These are phyloP conservation scores for Phytomonas serpens DNA, from an alignment of 208 protist species.

Conservation along the genomic window DNA sequence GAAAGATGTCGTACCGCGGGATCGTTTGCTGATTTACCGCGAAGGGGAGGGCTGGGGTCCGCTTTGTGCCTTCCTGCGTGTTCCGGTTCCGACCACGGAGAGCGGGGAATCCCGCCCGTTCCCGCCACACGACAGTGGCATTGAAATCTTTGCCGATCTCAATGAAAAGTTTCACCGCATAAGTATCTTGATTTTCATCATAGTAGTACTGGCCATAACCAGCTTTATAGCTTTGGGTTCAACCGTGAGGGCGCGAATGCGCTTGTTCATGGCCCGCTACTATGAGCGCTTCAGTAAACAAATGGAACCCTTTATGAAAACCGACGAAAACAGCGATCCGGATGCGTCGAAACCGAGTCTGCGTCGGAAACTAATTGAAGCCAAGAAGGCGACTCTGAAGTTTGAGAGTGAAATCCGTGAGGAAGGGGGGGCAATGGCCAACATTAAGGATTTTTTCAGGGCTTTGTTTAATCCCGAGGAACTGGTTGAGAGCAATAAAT, in stretches of 20 bases:
- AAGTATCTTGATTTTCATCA: slow-evolving; percentile 20
- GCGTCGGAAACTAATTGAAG: slow-evolving; percentile 32
- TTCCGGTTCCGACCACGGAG: slow-evolving; percentile 25
- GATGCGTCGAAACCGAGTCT: slow-evolving; percentile 22
- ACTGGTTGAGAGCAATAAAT: not conserved
- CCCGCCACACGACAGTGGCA: slow-evolving; percentile 27
- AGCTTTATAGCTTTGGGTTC: slow-evolving; percentile 1
- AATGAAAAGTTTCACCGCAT: slow-evolving; percentile 25
- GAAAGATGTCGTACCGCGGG: slow-evolving; percentile 50
- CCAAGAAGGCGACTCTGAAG: slow-evolving; percentile 52
- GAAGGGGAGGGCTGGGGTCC: slow-evolving; percentile 70
- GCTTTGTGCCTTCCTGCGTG: slow-evolving; percentile 57
- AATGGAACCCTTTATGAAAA: slow-evolving; percentile 32
- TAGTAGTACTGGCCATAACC: slow-evolving; percentile 21
- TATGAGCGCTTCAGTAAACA: slow-evolving; percentile 22
- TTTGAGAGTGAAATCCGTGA: slow-evolving; percentile 47
- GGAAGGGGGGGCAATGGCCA: slow-evolving; percentile 24
- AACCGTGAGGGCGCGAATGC: not conserved
- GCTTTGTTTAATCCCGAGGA: slow-evolving; percentile 7
- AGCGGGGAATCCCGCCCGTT: slow-evolving; percentile 33
- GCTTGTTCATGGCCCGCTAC: slow-evolving; percentile 4
- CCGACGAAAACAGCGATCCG: slow-evolving; percentile 13
- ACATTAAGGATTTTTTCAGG: slow-evolving; percentile 18
- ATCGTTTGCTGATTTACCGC: slow-evolving; percentile 73
- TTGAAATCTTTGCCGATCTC: slow-evolving; percentile 35